Evolutionary conservation across 129 eudicot species (phyloP).

Genomic region (Apium graveolens): DNA sequence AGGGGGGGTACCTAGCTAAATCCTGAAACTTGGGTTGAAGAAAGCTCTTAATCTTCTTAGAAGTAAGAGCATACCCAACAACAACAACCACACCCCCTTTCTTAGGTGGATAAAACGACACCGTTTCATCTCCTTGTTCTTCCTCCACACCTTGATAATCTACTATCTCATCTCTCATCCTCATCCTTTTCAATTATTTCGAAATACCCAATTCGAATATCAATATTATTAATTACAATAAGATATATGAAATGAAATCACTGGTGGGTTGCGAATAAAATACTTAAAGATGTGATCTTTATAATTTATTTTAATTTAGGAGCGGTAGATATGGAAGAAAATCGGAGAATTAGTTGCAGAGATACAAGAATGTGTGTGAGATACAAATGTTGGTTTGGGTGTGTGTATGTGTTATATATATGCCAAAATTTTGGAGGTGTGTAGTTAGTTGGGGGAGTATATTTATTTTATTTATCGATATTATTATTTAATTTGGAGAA

Average conservation of each 20-base stretch:
- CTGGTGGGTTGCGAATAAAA: neutral
- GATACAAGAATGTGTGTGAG: neutral
- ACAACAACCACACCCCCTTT: constrained; percentile 58
- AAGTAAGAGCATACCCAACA: constrained; percentile 90
- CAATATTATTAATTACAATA: too few relatives aligned
- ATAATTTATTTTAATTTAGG: neutral
- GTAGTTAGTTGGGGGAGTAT: neutral
- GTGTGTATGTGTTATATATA: neutral
- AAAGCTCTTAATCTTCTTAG: constrained; percentile 86
- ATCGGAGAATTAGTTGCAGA: constrained; percentile 7
- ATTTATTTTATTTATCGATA: too few relatives aligned
- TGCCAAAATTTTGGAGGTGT: neutral
- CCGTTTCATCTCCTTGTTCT: constrained; percentile 26
- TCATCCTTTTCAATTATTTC: constrained; percentile 19
- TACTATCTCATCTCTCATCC: constrained; percentile 50
- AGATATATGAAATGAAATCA: neutral
- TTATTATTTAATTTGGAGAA: neutral
- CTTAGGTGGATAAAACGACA: constrained; percentile 30
- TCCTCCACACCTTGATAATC: constrained; percentile 13
- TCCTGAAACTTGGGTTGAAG: constrained; percentile 85
- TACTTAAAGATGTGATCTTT: neutral
- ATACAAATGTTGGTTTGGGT: neutral
- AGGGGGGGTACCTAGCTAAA: constrained; percentile 56
- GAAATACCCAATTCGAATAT: neutral
- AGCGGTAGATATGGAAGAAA: constrained; percentile 6